Evolutionary conservation across 2,329 filamentous ascomycete genomes (phyloP).

Genomic region (Clarireedia sp.): DNA sequence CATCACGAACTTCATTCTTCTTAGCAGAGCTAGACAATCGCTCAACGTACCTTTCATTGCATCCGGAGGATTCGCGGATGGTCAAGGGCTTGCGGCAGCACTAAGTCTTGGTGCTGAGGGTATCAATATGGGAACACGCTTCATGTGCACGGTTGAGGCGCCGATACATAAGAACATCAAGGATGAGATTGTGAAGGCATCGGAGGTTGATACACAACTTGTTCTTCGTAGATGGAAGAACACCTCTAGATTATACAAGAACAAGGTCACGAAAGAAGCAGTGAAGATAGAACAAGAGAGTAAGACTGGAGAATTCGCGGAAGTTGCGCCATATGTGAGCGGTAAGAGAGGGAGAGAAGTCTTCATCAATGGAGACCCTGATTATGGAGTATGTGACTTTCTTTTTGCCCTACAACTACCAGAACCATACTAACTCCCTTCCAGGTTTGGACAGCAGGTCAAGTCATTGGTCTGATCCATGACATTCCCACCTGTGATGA

Average conservation of each 20-base stretch:
- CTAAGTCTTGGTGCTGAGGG: conserved; percentile 84
- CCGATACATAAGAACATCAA: conserved; percentile 94
- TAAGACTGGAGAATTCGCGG: conserved; percentile 76
- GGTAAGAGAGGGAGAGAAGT: conserved; percentile 87
- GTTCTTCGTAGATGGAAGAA: conserved; percentile 89
- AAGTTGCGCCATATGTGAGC: conserved; percentile 80
- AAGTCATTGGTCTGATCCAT: conserved; percentile 84
- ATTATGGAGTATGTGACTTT: conserved; percentile 66
- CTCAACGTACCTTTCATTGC: conserved; percentile 89
- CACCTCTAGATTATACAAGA: conserved; percentile 79
- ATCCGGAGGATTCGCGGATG: conserved; percentile 91
- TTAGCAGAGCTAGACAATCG: conserved; percentile 75
- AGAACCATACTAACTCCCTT: conserved; percentile 2
- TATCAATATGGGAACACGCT: conserved; percentile 97
- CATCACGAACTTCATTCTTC: conserved; percentile 83
- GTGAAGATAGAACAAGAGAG: conserved; percentile 78
- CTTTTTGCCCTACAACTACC: not conserved
- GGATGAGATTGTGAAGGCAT: conserved; percentile 76
- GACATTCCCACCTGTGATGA: conserved; percentile 71
- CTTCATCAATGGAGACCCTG: conserved; percentile 83
- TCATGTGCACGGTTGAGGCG: conserved; percentile 92
- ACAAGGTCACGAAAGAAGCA: conserved; percentile 77
- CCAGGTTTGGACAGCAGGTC: conserved; percentile 92
- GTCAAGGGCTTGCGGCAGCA: conserved; percentile 84
- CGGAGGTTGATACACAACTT: conserved; percentile 86